Conservation (phyloP, 306 rosid species). For the Inga leiocalycina region DNA sequence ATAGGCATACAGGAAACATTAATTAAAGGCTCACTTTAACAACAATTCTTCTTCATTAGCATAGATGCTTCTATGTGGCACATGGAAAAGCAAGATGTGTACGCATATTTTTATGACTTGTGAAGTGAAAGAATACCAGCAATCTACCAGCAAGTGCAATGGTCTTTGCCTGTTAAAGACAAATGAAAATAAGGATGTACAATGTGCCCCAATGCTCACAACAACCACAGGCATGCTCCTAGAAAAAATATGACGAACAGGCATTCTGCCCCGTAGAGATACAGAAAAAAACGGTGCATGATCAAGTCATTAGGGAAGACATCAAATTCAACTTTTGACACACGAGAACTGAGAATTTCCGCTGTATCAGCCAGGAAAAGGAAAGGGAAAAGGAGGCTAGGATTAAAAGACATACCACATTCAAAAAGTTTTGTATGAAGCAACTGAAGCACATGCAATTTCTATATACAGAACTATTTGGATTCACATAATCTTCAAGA, state of each 20-base stretch:
- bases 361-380: slow-evolving; percentile 15
- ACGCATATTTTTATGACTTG: slow-evolving; percentile 20
- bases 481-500: slow-evolving; percentile 86
- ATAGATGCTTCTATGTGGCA: slow-evolving; percentile 14
- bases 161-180: neutral
- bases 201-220: slow-evolving; percentile 17
- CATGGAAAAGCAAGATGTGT: neutral
- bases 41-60: slow-evolving; percentile 5
- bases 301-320: neutral
- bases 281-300: neutral
- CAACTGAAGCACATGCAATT: slow-evolving; percentile 80
- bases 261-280: neutral
- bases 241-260: neutral
- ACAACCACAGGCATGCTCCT: neutral
- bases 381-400: slow-evolving; percentile 21
- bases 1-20: neutral
- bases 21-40: slow-evolving; percentile 15
- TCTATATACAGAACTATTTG: slow-evolving; percentile 72
- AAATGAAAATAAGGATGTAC: slow-evolving; percentile 24
- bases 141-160: slow-evolving; percentile 3
- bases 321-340: slow-evolving; percentile 20
- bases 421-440: slow-evolving; percentile 68
- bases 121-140: slow-evolving; percentile 4
- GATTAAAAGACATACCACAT: slow-evolving; percentile 58
- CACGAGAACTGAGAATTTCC: neutral